Percentiles rank a stretch among this genome's conserved stretches.
phyloP scores from a whole-genome alignment of 805 yeast genomes.

The Pichia cephalocereana region DNA sequence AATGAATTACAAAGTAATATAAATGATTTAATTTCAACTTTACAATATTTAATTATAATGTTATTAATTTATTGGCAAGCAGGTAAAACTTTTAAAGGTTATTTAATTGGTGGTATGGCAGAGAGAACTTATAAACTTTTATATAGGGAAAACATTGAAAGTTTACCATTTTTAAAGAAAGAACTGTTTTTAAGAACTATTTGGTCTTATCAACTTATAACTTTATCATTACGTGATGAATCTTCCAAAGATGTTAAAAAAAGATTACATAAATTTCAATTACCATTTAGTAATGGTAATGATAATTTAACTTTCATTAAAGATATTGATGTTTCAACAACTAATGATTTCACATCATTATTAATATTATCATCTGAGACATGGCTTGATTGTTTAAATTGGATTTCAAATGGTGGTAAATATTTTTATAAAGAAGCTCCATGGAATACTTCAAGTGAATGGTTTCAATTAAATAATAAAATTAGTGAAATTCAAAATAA shows the following conservation, averaged over 20 bases:
- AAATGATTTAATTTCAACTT: background rate
- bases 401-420: constrained; percentile 2
- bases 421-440: background rate
- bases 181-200: background rate
- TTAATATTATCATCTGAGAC: background rate
- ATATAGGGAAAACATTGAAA: background rate
- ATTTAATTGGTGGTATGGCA: background rate
- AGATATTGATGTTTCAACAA: background rate
- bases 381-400: constrained; percentile 1
- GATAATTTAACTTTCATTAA: background rate
- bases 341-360: background rate
- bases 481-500: background rate
- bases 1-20: background rate
- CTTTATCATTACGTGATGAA: constrained; percentile 1
- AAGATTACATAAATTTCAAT: constrained; percentile 1
- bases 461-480: background rate
- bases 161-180: background rate
- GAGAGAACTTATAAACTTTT: constrained; percentile 1
- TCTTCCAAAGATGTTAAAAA: background rate
- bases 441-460: background rate
- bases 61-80: constrained; percentile 1
- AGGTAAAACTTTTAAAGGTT: constrained; percentile 2
- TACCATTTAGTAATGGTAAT: background rate
- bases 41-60: background rate
- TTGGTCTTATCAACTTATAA: constrained; percentile 1